A percentile compares a stretch with the other conserved stretches of the same genome.
phyloP scores from a whole-genome alignment of 106 monocot genomes.

The Dendrobium officinale region DNA sequence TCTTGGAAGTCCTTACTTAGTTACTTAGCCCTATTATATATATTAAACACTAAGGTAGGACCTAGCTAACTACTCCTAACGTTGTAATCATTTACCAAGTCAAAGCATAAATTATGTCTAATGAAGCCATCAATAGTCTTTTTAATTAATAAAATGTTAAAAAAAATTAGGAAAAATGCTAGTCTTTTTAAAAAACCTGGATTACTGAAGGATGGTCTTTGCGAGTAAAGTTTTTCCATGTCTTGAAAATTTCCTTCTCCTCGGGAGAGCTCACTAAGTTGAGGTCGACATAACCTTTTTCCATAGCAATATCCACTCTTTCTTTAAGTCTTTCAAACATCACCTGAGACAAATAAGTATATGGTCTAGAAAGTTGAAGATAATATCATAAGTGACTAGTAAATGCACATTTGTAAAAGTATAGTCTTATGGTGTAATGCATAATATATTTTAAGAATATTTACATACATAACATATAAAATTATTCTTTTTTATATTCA shows the following conservation, averaged over 20 bases:
- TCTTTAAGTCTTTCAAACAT: constrained; percentile 43
- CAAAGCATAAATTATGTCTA: no score
- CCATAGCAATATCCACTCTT: constrained; percentile 22
- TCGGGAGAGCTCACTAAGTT: constrained; percentile 14
- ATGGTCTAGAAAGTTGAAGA: not conserved
- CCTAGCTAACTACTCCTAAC: no score
- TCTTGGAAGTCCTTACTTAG: no score
- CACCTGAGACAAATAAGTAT: constrained; percentile 6
- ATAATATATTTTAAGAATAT: no score
- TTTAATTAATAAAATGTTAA: no score
- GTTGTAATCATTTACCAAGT: no score
- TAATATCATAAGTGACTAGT: not conserved
- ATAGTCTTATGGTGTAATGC: not conserved
- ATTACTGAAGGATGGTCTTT: constrained; percentile 42
- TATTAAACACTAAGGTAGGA: no score
- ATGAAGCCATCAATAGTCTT: no score
- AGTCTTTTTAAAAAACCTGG: constrained; percentile 15
- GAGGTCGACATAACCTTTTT: constrained; percentile 23
- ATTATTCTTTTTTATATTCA: no score
- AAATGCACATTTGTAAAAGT: not conserved
- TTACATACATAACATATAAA: no score
- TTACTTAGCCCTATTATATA: no score
- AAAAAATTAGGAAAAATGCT: not conserved
- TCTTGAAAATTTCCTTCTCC: constrained; percentile 21
- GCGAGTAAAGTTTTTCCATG: constrained; percentile 33